These are phyloP conservation scores for Dissophora globulifera DNA, from an alignment of 192 early-diverging fungal genomes.

Conservation along the genomic window DNA sequence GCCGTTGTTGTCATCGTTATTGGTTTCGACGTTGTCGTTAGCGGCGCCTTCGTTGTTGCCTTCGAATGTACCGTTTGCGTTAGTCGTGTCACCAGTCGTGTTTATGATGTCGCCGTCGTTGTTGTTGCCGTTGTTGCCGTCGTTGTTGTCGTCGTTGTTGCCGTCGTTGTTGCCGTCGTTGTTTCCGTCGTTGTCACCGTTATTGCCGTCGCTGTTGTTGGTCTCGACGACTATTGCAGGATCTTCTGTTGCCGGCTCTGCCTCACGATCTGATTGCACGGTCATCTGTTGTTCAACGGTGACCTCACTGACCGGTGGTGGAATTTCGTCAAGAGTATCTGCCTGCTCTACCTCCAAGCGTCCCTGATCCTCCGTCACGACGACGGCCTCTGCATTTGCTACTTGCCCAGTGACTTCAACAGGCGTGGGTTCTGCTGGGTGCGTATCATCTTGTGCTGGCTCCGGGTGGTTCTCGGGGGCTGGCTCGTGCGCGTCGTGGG, in stretches of 20 bases:
- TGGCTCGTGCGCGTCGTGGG: neutral
- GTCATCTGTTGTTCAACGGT: no score
- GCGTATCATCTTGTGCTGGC: neutral
- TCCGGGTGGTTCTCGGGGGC: neutral
- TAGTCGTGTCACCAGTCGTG: neutral
- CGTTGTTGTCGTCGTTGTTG: neutral
- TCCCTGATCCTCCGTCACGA: no score
- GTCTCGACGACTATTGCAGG: neutral
- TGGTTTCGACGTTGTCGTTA: neutral
- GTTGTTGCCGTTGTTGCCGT: neutral
- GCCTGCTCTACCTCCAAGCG: no score
- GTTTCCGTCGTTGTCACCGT: neutral
- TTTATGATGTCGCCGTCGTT: neutral
- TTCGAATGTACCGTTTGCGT: neutral
- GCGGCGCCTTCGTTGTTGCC: neutral
- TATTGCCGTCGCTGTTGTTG: neutral
- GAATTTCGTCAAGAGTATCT: no score
- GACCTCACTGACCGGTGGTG: no score
- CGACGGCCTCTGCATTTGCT: neutral
- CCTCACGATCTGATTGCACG: no score
- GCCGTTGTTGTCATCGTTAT: neutral
- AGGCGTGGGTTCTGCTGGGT: no score
- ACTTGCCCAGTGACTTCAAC: no score
- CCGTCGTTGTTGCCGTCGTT: neutral
- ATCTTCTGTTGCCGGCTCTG: no score